These are phyloP conservation scores for Urostyla sp. DNA, from an alignment of 73 alveolate species.

Conservation along the genomic window DNA sequence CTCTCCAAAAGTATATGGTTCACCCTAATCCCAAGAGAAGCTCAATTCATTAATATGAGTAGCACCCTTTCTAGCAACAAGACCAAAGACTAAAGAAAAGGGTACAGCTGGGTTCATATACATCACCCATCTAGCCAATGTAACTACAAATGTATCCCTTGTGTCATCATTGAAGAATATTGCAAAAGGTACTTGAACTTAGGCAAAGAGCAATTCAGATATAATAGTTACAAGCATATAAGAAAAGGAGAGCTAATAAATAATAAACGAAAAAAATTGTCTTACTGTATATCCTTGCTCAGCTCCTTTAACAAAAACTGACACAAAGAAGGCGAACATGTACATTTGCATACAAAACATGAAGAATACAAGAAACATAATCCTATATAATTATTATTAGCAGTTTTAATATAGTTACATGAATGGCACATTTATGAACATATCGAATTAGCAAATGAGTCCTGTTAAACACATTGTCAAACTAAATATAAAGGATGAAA, in stretches of 20 bases:
- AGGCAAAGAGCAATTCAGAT: conserved; percentile 38
- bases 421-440: conserved; percentile 72
- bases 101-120: conserved; percentile 59
- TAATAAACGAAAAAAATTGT: too few relatives aligned
- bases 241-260: conserved; percentile 31
- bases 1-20: conserved; percentile 32
- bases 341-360: conserved; percentile 39
- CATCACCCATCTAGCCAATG: background rate
- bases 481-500: conserved; percentile 39
- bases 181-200: conserved; percentile 30
- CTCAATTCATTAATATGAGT: conserved; percentile 30
- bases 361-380: conserved; percentile 49
- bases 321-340: conserved; percentile 41
- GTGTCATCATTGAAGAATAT: conserved; percentile 56
- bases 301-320: conserved; percentile 28
- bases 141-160: conserved; percentile 5
- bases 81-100: conserved; percentile 35
- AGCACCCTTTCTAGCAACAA: conserved; percentile 27
- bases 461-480: conserved; percentile 57
- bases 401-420: conserved; percentile 20
- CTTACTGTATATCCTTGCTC: conserved; percentile 44
- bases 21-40: conserved; percentile 47
- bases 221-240: conserved; percentile 47
- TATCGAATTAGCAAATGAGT: conserved; percentile 48
- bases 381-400: background rate